Conservation (phyloP, 139 green algal species). For the Desmodesmus armatus region DNA sequence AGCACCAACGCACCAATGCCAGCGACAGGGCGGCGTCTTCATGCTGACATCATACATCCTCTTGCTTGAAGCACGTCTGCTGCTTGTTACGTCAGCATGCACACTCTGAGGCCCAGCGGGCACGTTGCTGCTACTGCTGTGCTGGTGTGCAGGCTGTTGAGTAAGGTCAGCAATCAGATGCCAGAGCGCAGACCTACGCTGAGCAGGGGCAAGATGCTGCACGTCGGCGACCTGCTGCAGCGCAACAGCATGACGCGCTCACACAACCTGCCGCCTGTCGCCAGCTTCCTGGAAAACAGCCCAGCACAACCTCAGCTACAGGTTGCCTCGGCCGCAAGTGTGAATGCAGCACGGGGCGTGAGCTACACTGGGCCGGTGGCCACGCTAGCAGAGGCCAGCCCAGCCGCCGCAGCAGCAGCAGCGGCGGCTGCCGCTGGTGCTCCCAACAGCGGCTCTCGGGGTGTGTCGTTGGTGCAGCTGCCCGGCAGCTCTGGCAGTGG, state of each 20-base stretch:
- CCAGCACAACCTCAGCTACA: too few species aligned
- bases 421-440: background rate
- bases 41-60: too few species aligned
- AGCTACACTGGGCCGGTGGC: background rate
- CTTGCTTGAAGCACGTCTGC: background rate
- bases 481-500: background rate
- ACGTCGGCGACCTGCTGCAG: conserved; percentile 47
- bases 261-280: conserved; percentile 13
- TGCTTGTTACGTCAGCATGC: background rate
- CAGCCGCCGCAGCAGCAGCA: background rate
- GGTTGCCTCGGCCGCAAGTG: too few species aligned
- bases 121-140: background rate
- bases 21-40: background rate
- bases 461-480: background rate
- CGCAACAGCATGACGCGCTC: conserved; percentile 26
- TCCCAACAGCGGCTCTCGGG: background rate
- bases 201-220: conserved; percentile 25
- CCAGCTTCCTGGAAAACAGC: too few species aligned
- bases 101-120: background rate
- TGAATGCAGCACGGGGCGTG: too few species aligned
- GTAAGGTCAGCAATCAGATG: conserved; percentile 19
- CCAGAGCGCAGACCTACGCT: conserved; percentile 34
- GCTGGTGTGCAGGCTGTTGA: conserved; percentile 20
- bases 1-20: background rate
- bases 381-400: background rate